These are phyloP conservation scores for Astraeus odoratus DNA, from an alignment of 768 basidiomycete genomes.

Conservation along the genomic window DNA sequence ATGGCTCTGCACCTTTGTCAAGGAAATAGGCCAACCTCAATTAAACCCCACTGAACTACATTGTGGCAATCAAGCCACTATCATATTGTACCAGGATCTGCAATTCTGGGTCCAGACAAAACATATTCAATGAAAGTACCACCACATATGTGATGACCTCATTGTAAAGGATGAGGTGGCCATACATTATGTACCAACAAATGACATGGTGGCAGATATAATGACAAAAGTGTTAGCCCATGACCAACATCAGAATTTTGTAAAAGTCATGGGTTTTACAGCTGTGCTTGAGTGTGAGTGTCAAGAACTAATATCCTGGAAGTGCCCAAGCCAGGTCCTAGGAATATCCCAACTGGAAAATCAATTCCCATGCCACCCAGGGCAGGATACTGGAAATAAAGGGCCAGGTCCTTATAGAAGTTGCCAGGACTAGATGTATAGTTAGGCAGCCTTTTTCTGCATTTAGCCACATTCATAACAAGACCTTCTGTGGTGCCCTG, in stretches of 20 bases:
- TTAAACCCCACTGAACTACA: background rate
- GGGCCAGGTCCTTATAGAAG: too few species aligned
- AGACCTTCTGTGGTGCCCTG: too few species aligned
- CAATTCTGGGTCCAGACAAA: constrained; percentile 18
- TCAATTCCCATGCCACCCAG: too few species aligned
- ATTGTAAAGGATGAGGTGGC: constrained; percentile 9
- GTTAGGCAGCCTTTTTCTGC: too few species aligned
- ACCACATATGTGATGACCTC: constrained; percentile 4
- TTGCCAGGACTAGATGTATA: too few species aligned
- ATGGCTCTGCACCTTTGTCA: constrained; percentile 11
- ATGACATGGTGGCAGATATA: constrained; percentile 17
- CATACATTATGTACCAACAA: constrained; percentile 15
- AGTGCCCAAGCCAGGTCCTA: too few species aligned
- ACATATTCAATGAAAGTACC: constrained; percentile 24
- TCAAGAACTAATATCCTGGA: too few species aligned
- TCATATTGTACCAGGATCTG: constrained; percentile 2
- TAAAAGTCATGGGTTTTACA: constrained; percentile 10
- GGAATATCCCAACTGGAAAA: too few species aligned
- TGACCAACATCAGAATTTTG: constrained; percentile 12
- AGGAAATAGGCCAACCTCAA: constrained; percentile 5
- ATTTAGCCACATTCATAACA: too few species aligned
- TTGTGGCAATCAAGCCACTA: constrained; percentile 15
- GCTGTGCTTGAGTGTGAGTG: constrained; percentile 1
- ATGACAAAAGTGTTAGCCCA: constrained; percentile 3
- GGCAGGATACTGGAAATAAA: too few species aligned